A percentile compares a stretch with the other conserved stretches of the same genome.
phyloP scores from a whole-genome alignment of 2,329 filamentous ascomycete genomes.

The Cercospora berteroae region DNA sequence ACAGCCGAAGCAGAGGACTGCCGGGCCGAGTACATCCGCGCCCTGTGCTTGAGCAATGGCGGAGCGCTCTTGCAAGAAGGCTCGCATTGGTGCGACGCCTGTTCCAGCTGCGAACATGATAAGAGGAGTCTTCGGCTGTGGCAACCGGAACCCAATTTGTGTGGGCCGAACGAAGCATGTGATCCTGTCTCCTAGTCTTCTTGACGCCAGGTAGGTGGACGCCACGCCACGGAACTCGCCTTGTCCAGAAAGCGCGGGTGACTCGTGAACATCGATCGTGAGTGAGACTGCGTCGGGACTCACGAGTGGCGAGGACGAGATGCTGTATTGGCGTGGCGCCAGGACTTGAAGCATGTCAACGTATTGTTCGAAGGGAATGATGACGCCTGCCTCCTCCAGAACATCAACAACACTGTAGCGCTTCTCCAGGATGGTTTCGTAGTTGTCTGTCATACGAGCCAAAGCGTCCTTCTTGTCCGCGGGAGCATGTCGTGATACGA shows the following conservation, averaged over 20 bases:
- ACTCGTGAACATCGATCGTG: slow-evolving; percentile 59
- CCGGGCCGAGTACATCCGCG: slow-evolving; percentile 23
- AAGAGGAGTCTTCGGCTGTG: slow-evolving; percentile 45
- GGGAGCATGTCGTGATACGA: slow-evolving; percentile 35
- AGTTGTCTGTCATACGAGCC: slow-evolving; percentile 46
- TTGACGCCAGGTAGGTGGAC: slow-evolving; percentile 40
- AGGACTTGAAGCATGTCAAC: slow-evolving; percentile 26
- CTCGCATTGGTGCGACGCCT: slow-evolving; percentile 50
- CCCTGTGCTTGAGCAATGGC: slow-evolving; percentile 34
- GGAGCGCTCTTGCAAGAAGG: slow-evolving; percentile 45
- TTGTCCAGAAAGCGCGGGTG: slow-evolving; percentile 18
- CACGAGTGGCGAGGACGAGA: slow-evolving; percentile 27
- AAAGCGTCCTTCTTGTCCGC: slow-evolving; percentile 41
- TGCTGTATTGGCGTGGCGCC: slow-evolving; percentile 28
- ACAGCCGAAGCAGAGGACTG: slow-evolving; percentile 36
- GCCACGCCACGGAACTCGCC: slow-evolving; percentile 42
- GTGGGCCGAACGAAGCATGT: slow-evolving; percentile 41
- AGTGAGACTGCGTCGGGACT: slow-evolving; percentile 42
- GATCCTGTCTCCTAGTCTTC: slow-evolving; percentile 39
- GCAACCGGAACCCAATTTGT: slow-evolving; percentile 43
- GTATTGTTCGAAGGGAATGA: slow-evolving; percentile 60
- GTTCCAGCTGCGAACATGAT: slow-evolving; percentile 55
- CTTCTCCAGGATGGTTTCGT: slow-evolving; percentile 45
- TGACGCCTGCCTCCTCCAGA: slow-evolving; percentile 59
- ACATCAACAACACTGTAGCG: slow-evolving; percentile 58